Conservation (phyloP, 208 protist species). For the Leishmania guyanensis region DNA sequence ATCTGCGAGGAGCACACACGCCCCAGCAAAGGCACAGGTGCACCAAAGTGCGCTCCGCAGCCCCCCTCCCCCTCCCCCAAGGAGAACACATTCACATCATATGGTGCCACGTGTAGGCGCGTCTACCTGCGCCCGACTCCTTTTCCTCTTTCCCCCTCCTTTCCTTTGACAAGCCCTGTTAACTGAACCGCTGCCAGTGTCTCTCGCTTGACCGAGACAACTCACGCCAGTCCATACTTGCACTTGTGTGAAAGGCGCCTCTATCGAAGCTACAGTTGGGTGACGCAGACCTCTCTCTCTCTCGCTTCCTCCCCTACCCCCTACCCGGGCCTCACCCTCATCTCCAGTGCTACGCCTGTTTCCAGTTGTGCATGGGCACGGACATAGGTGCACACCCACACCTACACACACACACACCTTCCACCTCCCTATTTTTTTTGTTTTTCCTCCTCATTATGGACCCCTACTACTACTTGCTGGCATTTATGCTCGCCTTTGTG, state of each 20-base stretch:
- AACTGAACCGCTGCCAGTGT: no score
- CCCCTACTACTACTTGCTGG: slow-evolving; percentile 36
- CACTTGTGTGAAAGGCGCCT: background rate
- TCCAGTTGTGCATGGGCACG: background rate
- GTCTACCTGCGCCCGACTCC: background rate
- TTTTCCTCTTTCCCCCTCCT: background rate
- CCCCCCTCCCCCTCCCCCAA: no score
- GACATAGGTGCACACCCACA: background rate
- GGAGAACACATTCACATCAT: background rate
- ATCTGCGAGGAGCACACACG: background rate
- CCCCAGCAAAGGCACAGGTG: background rate
- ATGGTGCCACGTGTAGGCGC: background rate
- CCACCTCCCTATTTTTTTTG: background rate
- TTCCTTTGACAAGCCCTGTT: background rate
- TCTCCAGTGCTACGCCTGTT: background rate
- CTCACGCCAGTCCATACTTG: background rate
- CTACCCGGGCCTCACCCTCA: background rate
- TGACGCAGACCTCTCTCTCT: background rate
- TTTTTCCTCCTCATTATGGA: slow-evolving; percentile 18
- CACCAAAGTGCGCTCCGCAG: background rate
- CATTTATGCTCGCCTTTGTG: slow-evolving; percentile 34
- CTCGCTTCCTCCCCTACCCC: background rate
- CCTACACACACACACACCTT: background rate
- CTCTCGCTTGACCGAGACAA: background rate
- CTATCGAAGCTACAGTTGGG: background rate